Percentiles rank a stretch among this genome's conserved stretches.
Evolutionary conservation across 1,139 yeast genomes (phyloP).

Genomic region (Pichia sp.): DNA sequence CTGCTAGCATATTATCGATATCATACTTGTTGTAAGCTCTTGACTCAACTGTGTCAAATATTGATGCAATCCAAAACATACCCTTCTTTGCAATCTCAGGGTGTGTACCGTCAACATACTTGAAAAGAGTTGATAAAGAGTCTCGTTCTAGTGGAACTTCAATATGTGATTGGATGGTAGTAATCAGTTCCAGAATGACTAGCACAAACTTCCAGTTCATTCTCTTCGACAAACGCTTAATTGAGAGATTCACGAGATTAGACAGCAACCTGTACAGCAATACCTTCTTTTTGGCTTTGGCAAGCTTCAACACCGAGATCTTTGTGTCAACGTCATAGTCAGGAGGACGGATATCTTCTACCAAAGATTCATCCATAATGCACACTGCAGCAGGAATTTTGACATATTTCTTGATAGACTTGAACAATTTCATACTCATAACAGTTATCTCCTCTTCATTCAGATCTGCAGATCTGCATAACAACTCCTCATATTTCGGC

Average conservation of each 20-base stretch:
- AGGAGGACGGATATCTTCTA: conserved; percentile 57
- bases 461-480: conserved; percentile 41
- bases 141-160: conserved; percentile 42
- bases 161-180: conserved; percentile 47
- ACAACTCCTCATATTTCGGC: conserved; percentile 22
- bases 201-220: conserved; percentile 68
- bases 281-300: conserved; percentile 51
- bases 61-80: conserved; percentile 52
- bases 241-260: conserved; percentile 38
- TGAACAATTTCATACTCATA: conserved; percentile 44
- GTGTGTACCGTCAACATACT: conserved; percentile 58
- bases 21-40: conserved; percentile 53
- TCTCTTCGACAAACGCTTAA: conserved; percentile 29
- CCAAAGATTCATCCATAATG: conserved; percentile 38
- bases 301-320: conserved; percentile 46
- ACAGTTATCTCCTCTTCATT: conserved; percentile 51
- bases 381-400: conserved; percentile 58
- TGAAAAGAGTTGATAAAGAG: conserved; percentile 41
- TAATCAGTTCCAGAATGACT: conserved; percentile 47
- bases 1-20: conserved; percentile 38
- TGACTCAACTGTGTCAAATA: conserved; percentile 45
- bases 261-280: conserved; percentile 35
- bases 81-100: conserved; percentile 64
- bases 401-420: conserved; percentile 39
- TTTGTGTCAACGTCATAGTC: conserved; percentile 47